These are phyloP conservation scores for Xylariaceae sp. DNA, from an alignment of 2,329 filamentous ascomycete genomes.

Conservation along the genomic window DNA sequence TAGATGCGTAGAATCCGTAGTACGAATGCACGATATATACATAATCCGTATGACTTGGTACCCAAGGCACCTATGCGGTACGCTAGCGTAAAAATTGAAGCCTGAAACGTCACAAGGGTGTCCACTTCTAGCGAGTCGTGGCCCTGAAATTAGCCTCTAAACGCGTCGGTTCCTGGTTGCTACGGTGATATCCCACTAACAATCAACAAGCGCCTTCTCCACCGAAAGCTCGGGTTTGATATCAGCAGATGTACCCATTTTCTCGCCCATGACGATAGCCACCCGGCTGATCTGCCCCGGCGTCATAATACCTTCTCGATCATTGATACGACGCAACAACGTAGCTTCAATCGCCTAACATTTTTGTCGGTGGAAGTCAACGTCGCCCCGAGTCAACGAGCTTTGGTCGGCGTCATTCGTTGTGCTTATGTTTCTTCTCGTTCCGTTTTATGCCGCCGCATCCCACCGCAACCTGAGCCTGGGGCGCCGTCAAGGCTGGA, in stretches of 20 bases:
- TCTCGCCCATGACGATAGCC: constrained; percentile 4
- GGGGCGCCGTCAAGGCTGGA: constrained; percentile 9
- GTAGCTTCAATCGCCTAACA: constrained; percentile 2
- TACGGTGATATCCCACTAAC: constrained; percentile 10
- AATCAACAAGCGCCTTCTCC: constrained; percentile 18
- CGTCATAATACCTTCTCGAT: constrained; percentile 1
- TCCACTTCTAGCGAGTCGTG: not conserved
- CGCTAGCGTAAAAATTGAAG: not conserved
- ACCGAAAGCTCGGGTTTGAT: not conserved
- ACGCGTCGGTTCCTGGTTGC: constrained; percentile 7
- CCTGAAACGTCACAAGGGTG: not conserved
- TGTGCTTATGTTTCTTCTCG: not conserved
- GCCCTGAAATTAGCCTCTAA: constrained; percentile 1
- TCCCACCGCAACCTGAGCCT: constrained; percentile 2
- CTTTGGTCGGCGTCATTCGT: not conserved
- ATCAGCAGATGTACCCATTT: not conserved
- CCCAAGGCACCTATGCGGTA: not conserved
- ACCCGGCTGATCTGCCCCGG: not conserved
- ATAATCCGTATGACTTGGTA: no score
- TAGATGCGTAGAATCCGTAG: no score
- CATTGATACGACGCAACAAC: not conserved
- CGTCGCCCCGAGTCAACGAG: not conserved
- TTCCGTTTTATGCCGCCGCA: constrained; percentile 23
- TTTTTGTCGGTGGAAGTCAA: not conserved
- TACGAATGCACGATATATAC: no score